Base-by-base conservation (phyloP, 805 yeast genomes). In the Candida coleopterorum region DNA sequence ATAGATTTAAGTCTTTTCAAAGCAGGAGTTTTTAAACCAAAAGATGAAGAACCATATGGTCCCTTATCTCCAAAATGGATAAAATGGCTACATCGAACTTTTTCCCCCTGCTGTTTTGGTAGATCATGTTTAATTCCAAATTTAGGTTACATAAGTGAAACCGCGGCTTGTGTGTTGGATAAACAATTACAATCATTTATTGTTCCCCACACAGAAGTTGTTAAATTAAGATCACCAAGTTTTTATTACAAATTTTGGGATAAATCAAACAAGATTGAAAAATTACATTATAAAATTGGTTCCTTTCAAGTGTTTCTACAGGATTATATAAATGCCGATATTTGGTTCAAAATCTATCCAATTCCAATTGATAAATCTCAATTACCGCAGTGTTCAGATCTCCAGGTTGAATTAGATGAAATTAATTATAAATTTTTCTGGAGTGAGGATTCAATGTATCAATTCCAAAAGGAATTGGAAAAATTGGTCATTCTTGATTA, bases 41-140 rank as follows among this genome's bases (percentile, higher is more conserved):
- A 80, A 50, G 87, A 81, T 54, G 89, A 82, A 53, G 88, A 82
- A 47, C 89, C 88, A 0, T 82, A 82, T 50, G 89, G 88, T 0
- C 85, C 87, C 1, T 50, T 82, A 35, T 76, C 84, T 4, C 88
- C 89, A 1, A 82, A 82, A 52, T 79, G 88, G 87, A 74, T 84
- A 2, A 82, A 82, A 56, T 82, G 89, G 88, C 52, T 80, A 3
- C 88, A 82, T 50, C 55, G 88, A 45, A 82, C 81, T 18, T 68
- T 82, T 42, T 82, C 82, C 39, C 89, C 89, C 2, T 82, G 87
- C 47, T 81, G 80, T 51, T 82, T 82, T 57, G 88, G 89, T 4
- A 55, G 89, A 35, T 72, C 81, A 22, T 81, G 88, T 52, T 56
- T 82, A 34, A 79, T 82, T 18, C 86, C 87, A 1, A 82, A 82